Conservation (phyloP, 495 filamentous ascomycete genomes). For the Podospora anserina region DNA sequence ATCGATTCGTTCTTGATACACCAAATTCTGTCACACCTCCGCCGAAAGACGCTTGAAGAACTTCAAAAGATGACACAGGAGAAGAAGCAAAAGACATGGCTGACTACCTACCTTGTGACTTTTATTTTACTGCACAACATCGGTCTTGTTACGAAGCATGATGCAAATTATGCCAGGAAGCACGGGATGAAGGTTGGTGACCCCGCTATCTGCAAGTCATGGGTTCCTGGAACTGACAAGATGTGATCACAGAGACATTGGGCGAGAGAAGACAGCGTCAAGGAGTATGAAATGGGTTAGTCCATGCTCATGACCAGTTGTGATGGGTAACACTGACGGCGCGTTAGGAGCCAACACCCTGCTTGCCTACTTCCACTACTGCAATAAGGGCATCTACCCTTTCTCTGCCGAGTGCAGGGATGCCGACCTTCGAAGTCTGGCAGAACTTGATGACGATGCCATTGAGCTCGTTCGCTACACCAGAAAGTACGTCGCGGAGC, state of each 20-base stretch:
- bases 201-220: not conserved
- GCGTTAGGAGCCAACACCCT: constrained; percentile 54
- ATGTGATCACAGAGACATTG: constrained; percentile 41
- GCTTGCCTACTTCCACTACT: constrained; percentile 58
- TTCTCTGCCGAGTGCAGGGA: constrained; percentile 51
- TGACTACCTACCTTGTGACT: constrained; percentile 56
- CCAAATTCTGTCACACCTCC: constrained; percentile 52
- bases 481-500: constrained; percentile 32
- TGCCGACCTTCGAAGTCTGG: constrained; percentile 43
- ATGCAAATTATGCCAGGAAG: constrained; percentile 53
- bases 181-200: constrained; percentile 48
- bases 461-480: constrained; percentile 42
- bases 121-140: constrained; percentile 60
- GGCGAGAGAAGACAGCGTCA: constrained; percentile 49
- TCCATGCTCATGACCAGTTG: not conserved
- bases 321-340: constrained; percentile 7
- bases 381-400: constrained; percentile 53
- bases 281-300: constrained; percentile 52
- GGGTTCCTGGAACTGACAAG: not conserved
- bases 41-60: constrained; percentile 52
- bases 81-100: constrained; percentile 54
- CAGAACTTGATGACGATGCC: constrained; percentile 41
- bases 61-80: constrained; percentile 56
- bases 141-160: constrained; percentile 54
- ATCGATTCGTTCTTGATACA: constrained; percentile 57